Evolutionary conservation across 352 stramenopile genomes (phyloP).

Genomic region (Phytophthora niederhauseri): DNA sequence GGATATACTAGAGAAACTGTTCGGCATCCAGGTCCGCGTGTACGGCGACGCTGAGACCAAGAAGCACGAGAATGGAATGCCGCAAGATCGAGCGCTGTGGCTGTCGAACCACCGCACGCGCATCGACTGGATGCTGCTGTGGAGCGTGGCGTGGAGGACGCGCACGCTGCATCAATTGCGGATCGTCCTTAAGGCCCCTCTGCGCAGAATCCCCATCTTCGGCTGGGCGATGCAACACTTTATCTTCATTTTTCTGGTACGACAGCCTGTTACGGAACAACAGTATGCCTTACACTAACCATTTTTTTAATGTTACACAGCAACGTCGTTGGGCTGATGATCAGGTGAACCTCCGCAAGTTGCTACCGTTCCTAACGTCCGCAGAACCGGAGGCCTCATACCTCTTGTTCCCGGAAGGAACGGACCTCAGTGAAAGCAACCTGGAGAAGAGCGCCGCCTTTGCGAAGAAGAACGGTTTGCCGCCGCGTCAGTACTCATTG

Average conservation of each 20-base stretch:
- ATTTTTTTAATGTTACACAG: slow-evolving; percentile 20
- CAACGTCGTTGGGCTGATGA: slow-evolving; percentile 73
- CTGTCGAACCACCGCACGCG: slow-evolving; percentile 82
- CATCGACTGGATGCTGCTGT: slow-evolving; percentile 89
- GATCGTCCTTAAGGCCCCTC: slow-evolving; percentile 81
- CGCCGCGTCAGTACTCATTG: slow-evolving; percentile 62
- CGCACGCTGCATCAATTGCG: slow-evolving; percentile 56
- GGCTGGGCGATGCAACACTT: slow-evolving; percentile 90
- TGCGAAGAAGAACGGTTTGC: slow-evolving; percentile 55
- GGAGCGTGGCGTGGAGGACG: slow-evolving; percentile 67
- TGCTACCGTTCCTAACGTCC: slow-evolving; percentile 60
- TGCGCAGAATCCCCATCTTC: slow-evolving; percentile 77
- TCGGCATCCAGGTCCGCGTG: slow-evolving; percentile 63
- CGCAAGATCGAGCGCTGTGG: slow-evolving; percentile 69
- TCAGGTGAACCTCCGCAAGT: slow-evolving; percentile 49
- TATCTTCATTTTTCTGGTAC: slow-evolving; percentile 82
- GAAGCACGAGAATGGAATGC: slow-evolving; percentile 47
- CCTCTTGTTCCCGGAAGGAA: slow-evolving; percentile 85
- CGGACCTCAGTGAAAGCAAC: slow-evolving; percentile 72
- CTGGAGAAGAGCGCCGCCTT: slow-evolving; percentile 66
- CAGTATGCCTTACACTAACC: not conserved
- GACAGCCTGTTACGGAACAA: not conserved
- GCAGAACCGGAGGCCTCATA: slow-evolving; percentile 65
- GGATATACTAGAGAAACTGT: slow-evolving; percentile 51
- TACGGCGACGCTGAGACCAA: slow-evolving; percentile 67